These are phyloP conservation scores for Diutina ranongensis DNA, from an alignment of 1,139 yeast genomes.

Conservation along the genomic window DNA sequence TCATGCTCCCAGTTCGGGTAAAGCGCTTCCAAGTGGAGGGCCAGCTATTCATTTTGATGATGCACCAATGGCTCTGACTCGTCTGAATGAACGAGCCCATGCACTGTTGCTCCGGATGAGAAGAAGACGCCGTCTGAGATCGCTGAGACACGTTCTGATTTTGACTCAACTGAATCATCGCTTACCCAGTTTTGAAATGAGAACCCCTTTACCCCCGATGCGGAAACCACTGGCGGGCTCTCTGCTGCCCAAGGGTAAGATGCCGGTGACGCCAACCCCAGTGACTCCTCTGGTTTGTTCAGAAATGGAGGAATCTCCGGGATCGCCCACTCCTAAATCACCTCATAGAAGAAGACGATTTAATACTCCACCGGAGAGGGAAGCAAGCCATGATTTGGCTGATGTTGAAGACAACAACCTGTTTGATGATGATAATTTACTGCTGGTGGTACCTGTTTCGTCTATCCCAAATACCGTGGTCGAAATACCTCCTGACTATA, in stretches of 20 bases:
- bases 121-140: constrained; percentile 44
- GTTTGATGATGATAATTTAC: constrained; percentile 1
- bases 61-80: constrained; percentile 13
- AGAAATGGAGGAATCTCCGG: background rate
- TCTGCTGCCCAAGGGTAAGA: background rate
- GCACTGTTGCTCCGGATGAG: constrained; percentile 57
- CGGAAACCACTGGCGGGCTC: constrained; percentile 8
- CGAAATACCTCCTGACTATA: background rate
- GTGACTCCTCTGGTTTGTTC: background rate
- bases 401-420: constrained; percentile 1
- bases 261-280: background rate
- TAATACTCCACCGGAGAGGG: background rate
- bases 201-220: constrained; percentile 8
- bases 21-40: background rate
- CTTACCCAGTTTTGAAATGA: constrained; percentile 16
- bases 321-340: background rate
- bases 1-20: background rate
- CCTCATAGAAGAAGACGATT: background rate
- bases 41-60: constrained; percentile 8
- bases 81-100: constrained; percentile 53
- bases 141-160: constrained; percentile 23
- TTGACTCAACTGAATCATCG: constrained; percentile 16
- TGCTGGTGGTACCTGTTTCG: background rate
- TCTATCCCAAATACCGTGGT: background rate
- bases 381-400: background rate